These are phyloP conservation scores for Dactylellina leptospora DNA, from an alignment of 2,329 filamentous ascomycete species.

Conservation along the genomic window DNA sequence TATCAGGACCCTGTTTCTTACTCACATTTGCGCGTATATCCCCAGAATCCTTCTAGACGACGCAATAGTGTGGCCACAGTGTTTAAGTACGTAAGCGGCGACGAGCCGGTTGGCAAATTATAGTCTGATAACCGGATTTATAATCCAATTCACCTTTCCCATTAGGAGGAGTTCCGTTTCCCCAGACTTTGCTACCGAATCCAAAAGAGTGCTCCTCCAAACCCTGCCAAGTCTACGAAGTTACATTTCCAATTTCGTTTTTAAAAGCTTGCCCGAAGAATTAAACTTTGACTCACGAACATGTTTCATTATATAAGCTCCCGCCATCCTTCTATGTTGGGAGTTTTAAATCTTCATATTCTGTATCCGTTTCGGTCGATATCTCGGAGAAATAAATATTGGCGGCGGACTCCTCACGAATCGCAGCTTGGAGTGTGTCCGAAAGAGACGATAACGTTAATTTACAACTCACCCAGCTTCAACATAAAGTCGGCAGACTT, in stretches of 20 bases:
- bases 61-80: background rate
- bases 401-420: conserved; percentile 17
- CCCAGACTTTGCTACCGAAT: background rate
- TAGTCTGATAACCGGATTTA: too few relatives aligned
- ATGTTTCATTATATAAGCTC: conserved; percentile 22
- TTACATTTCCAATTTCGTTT: background rate
- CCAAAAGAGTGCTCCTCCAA: conserved; percentile 11
- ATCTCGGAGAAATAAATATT: conserved; percentile 42
- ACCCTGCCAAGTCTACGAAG: background rate
- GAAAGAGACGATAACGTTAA: conserved; percentile 27
- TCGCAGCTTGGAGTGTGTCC: conserved; percentile 33
- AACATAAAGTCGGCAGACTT: too few relatives aligned
- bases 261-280: background rate
- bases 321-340: conserved; percentile 3
- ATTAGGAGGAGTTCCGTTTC: background rate
- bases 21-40: too few relatives aligned
- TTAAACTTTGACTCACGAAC: background rate
- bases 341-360: background rate
- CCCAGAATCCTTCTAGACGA: background rate
- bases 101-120: too few relatives aligned
- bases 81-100: background rate
- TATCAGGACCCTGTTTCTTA: background rate
- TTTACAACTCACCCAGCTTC: too few relatives aligned
- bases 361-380: conserved; percentile 39
- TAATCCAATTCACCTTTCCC: background rate